Conservation (phyloP, 2,329 filamentous ascomycete genomes). For the Diaporthe citriasiana region DNA sequence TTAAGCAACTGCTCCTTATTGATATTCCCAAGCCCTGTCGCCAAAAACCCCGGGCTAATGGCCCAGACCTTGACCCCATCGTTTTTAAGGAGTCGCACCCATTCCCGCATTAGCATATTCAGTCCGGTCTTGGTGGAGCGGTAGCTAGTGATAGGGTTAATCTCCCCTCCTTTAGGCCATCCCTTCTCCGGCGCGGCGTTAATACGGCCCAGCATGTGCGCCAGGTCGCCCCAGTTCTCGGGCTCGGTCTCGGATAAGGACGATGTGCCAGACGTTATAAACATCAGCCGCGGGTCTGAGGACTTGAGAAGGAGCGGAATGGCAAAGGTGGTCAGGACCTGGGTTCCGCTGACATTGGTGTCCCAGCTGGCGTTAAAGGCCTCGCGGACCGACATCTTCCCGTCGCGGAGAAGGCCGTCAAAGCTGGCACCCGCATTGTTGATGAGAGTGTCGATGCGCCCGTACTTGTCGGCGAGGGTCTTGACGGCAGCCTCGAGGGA, state of each 20-base stretch:
- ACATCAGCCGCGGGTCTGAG: slow-evolving; percentile 61
- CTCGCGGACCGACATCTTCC: slow-evolving; percentile 54
- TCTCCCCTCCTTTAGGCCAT: slow-evolving; percentile 60
- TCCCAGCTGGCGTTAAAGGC: slow-evolving; percentile 63
- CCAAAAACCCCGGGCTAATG: slow-evolving; percentile 37
- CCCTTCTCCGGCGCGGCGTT: slow-evolving; percentile 49
- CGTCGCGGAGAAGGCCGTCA: slow-evolving; percentile 53
- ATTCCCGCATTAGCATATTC: slow-evolving; percentile 65
- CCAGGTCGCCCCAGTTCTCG: slow-evolving; percentile 49
- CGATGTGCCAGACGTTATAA: slow-evolving; percentile 62
- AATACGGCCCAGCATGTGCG: slow-evolving; percentile 28
- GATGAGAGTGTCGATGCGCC: slow-evolving; percentile 65
- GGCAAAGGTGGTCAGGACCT: slow-evolving; percentile 57
- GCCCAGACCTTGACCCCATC: slow-evolving; percentile 60
- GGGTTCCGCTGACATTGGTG: slow-evolving; percentile 63
- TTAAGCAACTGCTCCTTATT: slow-evolving; percentile 52
- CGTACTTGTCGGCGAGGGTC: slow-evolving; percentile 57
- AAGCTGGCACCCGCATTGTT: slow-evolving; percentile 68
- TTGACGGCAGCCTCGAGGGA: slow-evolving; percentile 64
- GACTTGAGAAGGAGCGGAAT: slow-evolving; percentile 62
- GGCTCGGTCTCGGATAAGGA: slow-evolving; percentile 52
- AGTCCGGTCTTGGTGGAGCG: slow-evolving; percentile 59
- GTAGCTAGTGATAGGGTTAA: slow-evolving; percentile 50
- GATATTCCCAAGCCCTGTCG: slow-evolving; percentile 34
- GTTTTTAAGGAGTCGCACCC: slow-evolving; percentile 54